Evolutionary conservation across 352 stramenopile genomes (phyloP), one percentile per base, ranked within the genome.

Genomic region (Globisporangium nodosum): DNA sequence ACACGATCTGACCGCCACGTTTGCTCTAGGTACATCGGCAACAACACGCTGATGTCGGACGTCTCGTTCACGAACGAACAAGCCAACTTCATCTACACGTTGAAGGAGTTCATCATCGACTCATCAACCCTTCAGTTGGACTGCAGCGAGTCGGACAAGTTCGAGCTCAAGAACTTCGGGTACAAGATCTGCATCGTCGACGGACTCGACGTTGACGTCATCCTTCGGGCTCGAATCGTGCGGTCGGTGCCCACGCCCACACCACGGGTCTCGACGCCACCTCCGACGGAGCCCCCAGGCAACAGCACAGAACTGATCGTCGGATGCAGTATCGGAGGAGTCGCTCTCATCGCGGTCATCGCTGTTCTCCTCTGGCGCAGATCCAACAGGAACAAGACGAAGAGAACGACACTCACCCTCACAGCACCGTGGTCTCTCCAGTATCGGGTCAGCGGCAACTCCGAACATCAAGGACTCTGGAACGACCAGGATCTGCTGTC

Each of bases 401-500:
- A 16, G 37, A 42, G 12, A 12, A 8, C 37, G 8, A 35, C 31
- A 8, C 4, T 8, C 31, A 35, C 31, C 5, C 31, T 35, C 31
- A 35, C 31, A 8, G 31, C 31, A 3, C 31, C 31, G 8, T 8
- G 4, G 31, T 35, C 5, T 8, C 31, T 35, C 31, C 31, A 35
- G 0, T 35, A 35, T 35, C 31, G 31, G 8, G 8, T 4, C 31
- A 35, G 31, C 31, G 31, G 31, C 31, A 35, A 35, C 31, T 35
- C 31, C 4, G 31, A 35, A 35, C 9, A 42, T 3, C 37, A 42
- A 49, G 20, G 18, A 49, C 42, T 85, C 3, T 86, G 76, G 76
- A 73, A 77, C 42, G 78, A 88, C 45, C 64, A 82, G 12, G 73
- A 82, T 8, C 68, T 88, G 56, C 31, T 81, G 15, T 76, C 73